Conservation (phyloP, 441 rosid genomes). For the Populus hybrid region DNA sequence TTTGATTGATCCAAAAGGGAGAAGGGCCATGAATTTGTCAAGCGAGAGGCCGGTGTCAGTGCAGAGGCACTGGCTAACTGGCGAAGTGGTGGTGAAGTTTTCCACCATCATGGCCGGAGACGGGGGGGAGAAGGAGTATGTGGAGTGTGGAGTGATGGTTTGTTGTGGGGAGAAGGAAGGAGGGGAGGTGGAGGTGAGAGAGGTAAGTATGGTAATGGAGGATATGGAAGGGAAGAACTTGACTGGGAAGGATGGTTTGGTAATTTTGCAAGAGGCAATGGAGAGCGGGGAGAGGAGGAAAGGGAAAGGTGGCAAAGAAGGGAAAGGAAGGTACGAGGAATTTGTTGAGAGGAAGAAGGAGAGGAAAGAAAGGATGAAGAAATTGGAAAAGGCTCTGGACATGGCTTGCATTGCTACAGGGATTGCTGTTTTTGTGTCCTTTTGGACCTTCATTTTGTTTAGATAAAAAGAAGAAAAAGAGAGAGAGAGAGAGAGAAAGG, state of each 20-base stretch:
- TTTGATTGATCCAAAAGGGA: constrained; percentile 49
- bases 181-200: constrained; percentile 63
- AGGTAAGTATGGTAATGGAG: constrained; percentile 62
- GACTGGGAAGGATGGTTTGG: constrained; percentile 66
- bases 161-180: constrained; percentile 62
- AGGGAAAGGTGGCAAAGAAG: constrained; percentile 22
- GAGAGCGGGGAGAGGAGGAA: constrained; percentile 38
- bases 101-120: constrained; percentile 38
- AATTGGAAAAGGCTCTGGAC: constrained; percentile 44
- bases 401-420: constrained; percentile 38
- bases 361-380: constrained; percentile 26
- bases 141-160: constrained; percentile 51
- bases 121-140: constrained; percentile 31
- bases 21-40: constrained; percentile 56
- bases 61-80: constrained; percentile 66
- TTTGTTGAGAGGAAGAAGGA: constrained; percentile 37
- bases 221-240: constrained; percentile 69
- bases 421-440: constrained; percentile 28
- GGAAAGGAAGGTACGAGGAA: constrained; percentile 37
- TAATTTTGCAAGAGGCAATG: constrained; percentile 43
- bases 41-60: constrained; percentile 51
- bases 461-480: constrained; percentile 5
- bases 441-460: constrained; percentile 44
- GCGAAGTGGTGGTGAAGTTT: constrained; percentile 51
- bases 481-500: not conserved